These are phyloP conservation scores for Theileria equi DNA, from an alignment of 169 alveolate genomes.

Conservation along the genomic window DNA sequence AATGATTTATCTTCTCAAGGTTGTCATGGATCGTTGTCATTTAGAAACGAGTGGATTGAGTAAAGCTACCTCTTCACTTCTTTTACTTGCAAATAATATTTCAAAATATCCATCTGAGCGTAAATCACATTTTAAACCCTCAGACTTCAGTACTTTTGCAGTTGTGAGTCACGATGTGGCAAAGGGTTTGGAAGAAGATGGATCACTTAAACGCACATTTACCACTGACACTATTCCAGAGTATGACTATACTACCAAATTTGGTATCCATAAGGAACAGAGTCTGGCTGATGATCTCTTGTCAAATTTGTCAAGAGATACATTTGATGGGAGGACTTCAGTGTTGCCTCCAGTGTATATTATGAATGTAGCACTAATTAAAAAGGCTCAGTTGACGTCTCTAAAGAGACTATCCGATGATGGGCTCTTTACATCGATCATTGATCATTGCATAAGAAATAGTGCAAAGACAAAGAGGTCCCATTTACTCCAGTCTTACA, in stretches of 20 bases:
- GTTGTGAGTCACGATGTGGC: too few relatives aligned
- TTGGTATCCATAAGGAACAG: background rate
- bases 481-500: slow-evolving; percentile 58
- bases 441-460: slow-evolving; percentile 46
- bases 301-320: slow-evolving; percentile 14
- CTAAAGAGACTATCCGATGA: slow-evolving; percentile 38
- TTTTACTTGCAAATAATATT: slow-evolving; percentile 12
- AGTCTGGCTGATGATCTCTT: background rate
- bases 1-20: slow-evolving; percentile 55
- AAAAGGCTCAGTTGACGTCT: slow-evolving; percentile 21
- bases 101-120: slow-evolving; percentile 1
- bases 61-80: slow-evolving; percentile 15
- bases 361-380: slow-evolving; percentile 39
- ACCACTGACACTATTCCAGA: too few relatives aligned
- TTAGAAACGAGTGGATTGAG: slow-evolving; percentile 37
- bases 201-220: background rate
- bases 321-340: background rate
- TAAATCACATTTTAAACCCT: background rate
- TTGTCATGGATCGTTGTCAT: slow-evolving; percentile 58
- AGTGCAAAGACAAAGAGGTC: slow-evolving; percentile 35
- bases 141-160: background rate
- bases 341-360: slow-evolving; percentile 34
- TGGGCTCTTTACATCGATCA: slow-evolving; percentile 11
- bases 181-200: background rate
- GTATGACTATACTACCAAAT: background rate